Evolutionary conservation across 2,329 filamentous ascomycete species (phyloP), one percentile per base, ranked within the genome.

Genomic region (Talaromyces atroroseus): DNA sequence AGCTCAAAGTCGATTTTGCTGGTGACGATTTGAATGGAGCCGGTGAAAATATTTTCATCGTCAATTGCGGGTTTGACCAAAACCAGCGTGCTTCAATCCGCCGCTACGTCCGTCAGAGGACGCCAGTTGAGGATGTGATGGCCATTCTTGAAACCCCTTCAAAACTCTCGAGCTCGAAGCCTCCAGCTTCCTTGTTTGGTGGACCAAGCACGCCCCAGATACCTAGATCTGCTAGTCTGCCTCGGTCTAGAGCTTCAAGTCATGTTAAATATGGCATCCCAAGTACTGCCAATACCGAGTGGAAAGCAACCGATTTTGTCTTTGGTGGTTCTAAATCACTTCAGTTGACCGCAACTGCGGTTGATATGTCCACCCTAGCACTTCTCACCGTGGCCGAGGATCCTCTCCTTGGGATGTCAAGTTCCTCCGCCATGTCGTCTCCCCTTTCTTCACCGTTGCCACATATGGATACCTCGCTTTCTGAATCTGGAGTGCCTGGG

Each of bases 1-100:
- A 78, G 60, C 76, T 97, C 2, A 87, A 94, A 64, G 90, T 96
- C 2, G 94, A 99, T 67, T 97, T 96, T 72, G 88, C 88, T 42
- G 85, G 83, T 20, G 89, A 92, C 62, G 88, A 94, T 71, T 82
- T 83, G n/a, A 77, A 83, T 54, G 83, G 85, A 49, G 86, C 85
- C 24, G 91, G 91, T 20, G 92, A 96, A 71, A 81, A 80, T 16
- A 76, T 95, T 40, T 78, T 95, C 24, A 80, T 95, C 2, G 79
- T 96, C 48, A 80, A 84, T 34, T 88, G 87, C 64, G 90, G 89
- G 0, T 71, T 84, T n/a, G 82, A 83, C 26, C 82, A 88, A 60
- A 79, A 78, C 6, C 73, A 76, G 32, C 71, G 72, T 12, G 77
- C 82, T 5, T 73, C 74, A 7, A 73, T 86, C 57, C 82, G 75